Evolutionary conservation across 2,329 filamentous ascomycete species (phyloP).

Genomic region (Emergomyces africanus): DNA sequence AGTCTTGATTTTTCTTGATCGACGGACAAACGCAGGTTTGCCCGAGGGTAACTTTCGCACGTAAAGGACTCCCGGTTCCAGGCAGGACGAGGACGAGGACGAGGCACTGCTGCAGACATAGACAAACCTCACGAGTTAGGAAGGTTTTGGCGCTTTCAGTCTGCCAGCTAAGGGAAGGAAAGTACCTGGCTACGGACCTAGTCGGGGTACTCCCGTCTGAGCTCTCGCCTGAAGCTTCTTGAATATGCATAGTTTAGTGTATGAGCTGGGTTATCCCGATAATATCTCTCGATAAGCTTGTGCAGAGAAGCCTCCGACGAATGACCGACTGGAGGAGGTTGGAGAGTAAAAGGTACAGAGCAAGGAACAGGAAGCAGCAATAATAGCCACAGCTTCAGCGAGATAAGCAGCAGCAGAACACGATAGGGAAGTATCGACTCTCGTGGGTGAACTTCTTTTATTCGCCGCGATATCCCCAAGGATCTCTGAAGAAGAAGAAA

Average conservation of each 20-base stretch:
- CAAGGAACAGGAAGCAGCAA: background rate
- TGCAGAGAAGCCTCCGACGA: background rate
- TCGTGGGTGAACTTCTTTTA: background rate
- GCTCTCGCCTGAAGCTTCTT: background rate
- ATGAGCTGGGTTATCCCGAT: background rate
- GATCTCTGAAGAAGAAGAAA: background rate
- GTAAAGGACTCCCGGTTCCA: slow-evolving; percentile 8
- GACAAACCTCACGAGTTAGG: background rate
- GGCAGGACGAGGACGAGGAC: background rate
- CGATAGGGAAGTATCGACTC: background rate
- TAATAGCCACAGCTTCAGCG: background rate
- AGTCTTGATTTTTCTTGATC: slow-evolving; percentile 6
- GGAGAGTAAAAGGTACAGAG: background rate
- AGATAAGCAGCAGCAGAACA: background rate
- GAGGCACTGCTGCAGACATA: background rate
- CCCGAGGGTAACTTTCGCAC: slow-evolving; percentile 9
- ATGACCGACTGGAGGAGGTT: background rate
- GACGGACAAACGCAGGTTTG: slow-evolving; percentile 10
- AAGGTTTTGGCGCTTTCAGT: background rate
- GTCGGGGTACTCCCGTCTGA: background rate
- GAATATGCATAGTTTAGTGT: background rate
- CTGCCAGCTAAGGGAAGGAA: background rate
- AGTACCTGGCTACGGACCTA: background rate
- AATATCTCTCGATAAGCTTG: background rate
- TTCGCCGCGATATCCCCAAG: background rate